Evolutionary conservation across 106 monocot genomes (phyloP).

Genomic region (Chionographis japonica): DNA sequence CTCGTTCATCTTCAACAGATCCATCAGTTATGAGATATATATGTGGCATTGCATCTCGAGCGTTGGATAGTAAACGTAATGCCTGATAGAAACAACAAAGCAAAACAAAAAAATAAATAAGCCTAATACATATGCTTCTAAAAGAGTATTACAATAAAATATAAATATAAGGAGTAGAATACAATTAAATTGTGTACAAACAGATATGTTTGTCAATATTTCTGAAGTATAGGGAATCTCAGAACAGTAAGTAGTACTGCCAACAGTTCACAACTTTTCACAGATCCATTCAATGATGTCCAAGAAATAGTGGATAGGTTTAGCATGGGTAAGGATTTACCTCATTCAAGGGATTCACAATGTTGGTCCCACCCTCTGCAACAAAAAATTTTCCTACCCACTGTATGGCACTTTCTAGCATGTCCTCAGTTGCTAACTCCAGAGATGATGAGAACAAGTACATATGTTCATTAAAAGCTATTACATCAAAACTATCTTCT

Average conservation of each 20-base stretch:
- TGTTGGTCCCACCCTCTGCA: conserved; percentile 69
- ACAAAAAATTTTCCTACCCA: conserved; percentile 74
- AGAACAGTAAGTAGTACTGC: background rate
- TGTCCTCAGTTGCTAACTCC: conserved; percentile 48
- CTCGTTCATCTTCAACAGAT: conserved; percentile 80
- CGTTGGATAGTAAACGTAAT: conserved; percentile 40
- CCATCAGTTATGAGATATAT: conserved; percentile 94
- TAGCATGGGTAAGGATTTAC: conserved; percentile 28
- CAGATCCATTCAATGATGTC: too few relatives aligned
- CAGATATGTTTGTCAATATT: too few relatives aligned
- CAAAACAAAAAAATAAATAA: background rate
- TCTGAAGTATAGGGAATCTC: background rate
- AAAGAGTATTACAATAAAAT: too few relatives aligned
- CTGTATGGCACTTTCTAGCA: conserved; percentile 43
- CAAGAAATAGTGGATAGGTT: background rate
- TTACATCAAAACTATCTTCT: conserved; percentile 67
- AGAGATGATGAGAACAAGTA: conserved; percentile 73
- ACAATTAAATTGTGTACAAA: too few relatives aligned
- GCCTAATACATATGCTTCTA: background rate
- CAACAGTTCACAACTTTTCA: too few relatives aligned
- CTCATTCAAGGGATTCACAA: conserved; percentile 65
- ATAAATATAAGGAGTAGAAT: too few relatives aligned
- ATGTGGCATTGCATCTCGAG: conserved; percentile 48
- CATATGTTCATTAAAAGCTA: conserved; percentile 73
- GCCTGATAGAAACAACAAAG: conserved; percentile 37